Conservation (phyloP, 495 filamentous ascomycete genomes). For the Podospora didyma region DNA sequence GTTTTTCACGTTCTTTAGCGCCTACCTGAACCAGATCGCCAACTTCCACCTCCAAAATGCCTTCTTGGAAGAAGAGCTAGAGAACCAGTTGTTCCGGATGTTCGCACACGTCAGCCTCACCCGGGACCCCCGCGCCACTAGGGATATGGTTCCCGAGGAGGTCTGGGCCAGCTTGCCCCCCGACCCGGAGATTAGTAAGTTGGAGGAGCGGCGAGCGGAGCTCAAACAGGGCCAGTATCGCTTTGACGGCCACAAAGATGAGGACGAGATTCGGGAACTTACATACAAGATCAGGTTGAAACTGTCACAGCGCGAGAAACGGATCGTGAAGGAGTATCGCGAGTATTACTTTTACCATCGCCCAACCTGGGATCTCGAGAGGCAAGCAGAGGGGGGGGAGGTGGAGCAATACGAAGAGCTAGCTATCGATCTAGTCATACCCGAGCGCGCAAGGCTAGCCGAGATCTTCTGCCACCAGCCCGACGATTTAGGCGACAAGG, state of each 20-base stretch:
- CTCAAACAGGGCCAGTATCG: conserved; percentile 19
- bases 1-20: conserved; percentile 6
- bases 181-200: conserved; percentile 17
- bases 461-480: too few relatives aligned
- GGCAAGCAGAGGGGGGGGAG: too few relatives aligned
- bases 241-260: conserved; percentile 4
- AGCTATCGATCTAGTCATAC: too few relatives aligned
- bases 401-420: too few relatives aligned
- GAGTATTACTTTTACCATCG: too few relatives aligned
- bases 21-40: conserved; percentile 17
- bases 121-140: conserved; percentile 19
- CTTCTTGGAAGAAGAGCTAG: conserved; percentile 10
- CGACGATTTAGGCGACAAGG: too few relatives aligned
- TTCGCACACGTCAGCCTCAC: conserved; percentile 23
- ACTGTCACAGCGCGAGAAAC: background rate
- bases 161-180: conserved; percentile 11
- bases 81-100: conserved; percentile 11
- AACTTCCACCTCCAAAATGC: conserved; percentile 18
- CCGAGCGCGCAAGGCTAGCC: too few relatives aligned
- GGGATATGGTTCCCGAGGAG: conserved; percentile 19
- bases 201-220: conserved; percentile 14
- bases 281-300: background rate
- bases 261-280: background rate
- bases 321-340: too few relatives aligned
- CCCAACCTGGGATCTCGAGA: too few relatives aligned